Percentiles rank a stretch among this genome's conserved stretches.
These are phyloP conservation scores for Moelleriella libera DNA, from an alignment of 2,329 filamentous ascomycete genomes.

Conservation along the genomic window DNA sequence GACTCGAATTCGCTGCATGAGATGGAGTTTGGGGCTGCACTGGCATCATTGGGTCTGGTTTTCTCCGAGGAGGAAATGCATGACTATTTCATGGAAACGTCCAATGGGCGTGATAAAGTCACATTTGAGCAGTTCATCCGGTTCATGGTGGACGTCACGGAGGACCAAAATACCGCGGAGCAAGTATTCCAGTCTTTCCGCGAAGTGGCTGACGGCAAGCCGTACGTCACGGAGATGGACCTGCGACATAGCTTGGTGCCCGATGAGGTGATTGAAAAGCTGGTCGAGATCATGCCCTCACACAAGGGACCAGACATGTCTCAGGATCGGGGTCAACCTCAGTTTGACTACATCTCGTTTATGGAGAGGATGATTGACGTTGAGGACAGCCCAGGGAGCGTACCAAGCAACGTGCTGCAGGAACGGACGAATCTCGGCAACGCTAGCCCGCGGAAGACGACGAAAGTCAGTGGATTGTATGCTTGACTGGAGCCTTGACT, in stretches of 20 bases:
- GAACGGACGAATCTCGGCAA: constrained; percentile 19
- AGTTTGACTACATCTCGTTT: constrained; percentile 94
- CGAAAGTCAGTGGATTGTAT: constrained; percentile 18
- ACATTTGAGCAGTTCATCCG: constrained; percentile 98
- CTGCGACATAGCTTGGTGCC: constrained; percentile 88
- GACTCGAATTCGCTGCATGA: constrained; percentile 81
- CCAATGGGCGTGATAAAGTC: constrained; percentile 62
- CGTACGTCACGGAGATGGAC: constrained; percentile 96
- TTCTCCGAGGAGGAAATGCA: constrained; percentile 99
- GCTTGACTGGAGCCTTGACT: background rate
- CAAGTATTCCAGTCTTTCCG: constrained; percentile 97
- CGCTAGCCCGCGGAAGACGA: constrained; percentile 16
- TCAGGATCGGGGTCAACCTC: constrained; percentile 68
- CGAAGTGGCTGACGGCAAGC: constrained; percentile 96
- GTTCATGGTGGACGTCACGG: constrained; percentile 98
- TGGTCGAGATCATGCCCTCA: constrained; percentile 72
- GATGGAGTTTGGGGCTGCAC: constrained; percentile 86
- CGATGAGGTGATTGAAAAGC: constrained; percentile 90
- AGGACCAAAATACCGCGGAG: constrained; percentile 96
- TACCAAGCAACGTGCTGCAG: constrained; percentile 16
- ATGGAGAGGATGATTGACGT: constrained; percentile 73
- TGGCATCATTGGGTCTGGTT: constrained; percentile 88
- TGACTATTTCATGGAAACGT: constrained; percentile 82
- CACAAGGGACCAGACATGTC: constrained; percentile 78
- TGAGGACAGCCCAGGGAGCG: constrained; percentile 13